Percentiles rank a stretch among this genome's conserved stretches.
Evolutionary conservation across 345 rosid species (phyloP).

Genomic region (Populus nigra): DNA sequence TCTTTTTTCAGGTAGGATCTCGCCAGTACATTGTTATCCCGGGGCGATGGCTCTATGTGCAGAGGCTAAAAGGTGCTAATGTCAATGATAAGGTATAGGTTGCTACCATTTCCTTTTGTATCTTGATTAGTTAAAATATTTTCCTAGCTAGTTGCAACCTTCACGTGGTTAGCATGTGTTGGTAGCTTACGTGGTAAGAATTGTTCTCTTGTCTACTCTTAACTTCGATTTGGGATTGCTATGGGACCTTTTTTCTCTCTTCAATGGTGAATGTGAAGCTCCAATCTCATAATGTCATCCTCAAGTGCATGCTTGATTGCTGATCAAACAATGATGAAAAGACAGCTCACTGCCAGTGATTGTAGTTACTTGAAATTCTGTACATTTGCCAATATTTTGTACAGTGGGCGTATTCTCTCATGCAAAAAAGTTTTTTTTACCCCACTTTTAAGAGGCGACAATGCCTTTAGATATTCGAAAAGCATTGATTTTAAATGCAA

Average conservation of each 20-base stretch:
- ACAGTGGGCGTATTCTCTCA: background rate
- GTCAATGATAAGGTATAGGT: slow-evolving; percentile 68
- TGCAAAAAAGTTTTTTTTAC: background rate
- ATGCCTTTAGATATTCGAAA: background rate
- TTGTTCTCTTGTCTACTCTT: background rate
- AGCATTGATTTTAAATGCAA: background rate
- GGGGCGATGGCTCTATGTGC: slow-evolving; percentile 68
- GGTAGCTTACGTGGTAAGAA: background rate
- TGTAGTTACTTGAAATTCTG: background rate
- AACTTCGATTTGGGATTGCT: background rate
- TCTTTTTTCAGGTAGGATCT: slow-evolving; percentile 61
- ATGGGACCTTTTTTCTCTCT: background rate
- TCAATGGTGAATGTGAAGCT: background rate
- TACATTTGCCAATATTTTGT: background rate
- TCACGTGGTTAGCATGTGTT: background rate
- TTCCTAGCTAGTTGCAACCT: background rate
- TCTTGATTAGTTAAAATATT: background rate
- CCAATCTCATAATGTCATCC: background rate
- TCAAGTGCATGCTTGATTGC: background rate
- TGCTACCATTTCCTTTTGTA: background rate
- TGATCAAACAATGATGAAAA: background rate
- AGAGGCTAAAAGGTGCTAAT: slow-evolving; percentile 89
- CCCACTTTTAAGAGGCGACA: background rate
- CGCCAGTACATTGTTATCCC: slow-evolving; percentile 94
- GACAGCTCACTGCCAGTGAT: background rate